A percentile compares a stretch with the other conserved stretches of the same genome.
Conservation (phyloP, 1,139 yeast species). For the Saccharomyces hybrid region DNA sequence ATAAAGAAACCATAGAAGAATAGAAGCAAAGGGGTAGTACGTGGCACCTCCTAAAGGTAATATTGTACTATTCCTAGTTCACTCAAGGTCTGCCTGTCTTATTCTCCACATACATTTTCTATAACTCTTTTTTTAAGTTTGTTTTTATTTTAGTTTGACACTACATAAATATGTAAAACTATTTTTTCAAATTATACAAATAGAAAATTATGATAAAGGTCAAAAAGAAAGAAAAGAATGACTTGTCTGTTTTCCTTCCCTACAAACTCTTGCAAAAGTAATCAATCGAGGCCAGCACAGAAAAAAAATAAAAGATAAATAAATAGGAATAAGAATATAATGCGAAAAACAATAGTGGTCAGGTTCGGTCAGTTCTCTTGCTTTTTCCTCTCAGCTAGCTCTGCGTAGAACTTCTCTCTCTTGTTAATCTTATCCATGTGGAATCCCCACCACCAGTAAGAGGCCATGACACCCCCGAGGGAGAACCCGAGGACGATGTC, state of each 20-base stretch:
- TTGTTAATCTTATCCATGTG: conserved; percentile 65
- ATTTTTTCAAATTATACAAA: background rate
- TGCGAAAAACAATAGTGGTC: background rate
- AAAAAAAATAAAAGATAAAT: background rate
- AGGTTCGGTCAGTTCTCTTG: conserved; percentile 26
- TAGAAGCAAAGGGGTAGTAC: background rate
- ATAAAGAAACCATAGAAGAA: background rate
- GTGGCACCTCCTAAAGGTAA: background rate
- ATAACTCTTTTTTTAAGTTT: background rate
- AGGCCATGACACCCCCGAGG: conserved; percentile 47
- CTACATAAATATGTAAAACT: background rate
- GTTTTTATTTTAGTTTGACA: background rate
- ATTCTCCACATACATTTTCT: background rate
- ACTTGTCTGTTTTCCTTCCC: background rate
- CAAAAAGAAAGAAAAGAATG: background rate
- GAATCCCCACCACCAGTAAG: conserved; percentile 64
- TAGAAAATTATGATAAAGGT: background rate
- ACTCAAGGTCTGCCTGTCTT: background rate
- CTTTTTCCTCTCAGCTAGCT: conserved; percentile 64
- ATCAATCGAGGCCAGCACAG: conserved; percentile 1
- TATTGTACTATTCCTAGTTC: background rate
- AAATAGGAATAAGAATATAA: conserved; percentile 1
- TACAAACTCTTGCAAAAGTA: conserved; percentile 3
- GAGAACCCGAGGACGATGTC: conserved; percentile 64
- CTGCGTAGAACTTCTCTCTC: conserved; percentile 83